Evolutionary conservation across 495 filamentous ascomycete genomes (phyloP).

Genomic region (Penicillium manginii): DNA sequence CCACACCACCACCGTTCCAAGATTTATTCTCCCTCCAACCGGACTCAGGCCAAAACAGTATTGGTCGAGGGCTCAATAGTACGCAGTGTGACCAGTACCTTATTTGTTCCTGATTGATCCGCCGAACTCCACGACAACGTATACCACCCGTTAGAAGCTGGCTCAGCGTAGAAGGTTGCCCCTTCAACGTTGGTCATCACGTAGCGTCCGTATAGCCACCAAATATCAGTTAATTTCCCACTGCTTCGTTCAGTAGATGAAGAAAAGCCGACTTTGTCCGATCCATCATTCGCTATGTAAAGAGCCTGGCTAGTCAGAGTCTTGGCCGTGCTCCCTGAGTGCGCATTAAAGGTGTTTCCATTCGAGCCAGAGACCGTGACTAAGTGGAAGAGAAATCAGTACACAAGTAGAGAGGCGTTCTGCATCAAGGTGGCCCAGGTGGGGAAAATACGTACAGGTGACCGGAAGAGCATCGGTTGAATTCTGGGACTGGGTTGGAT

Average conservation of each 20-base stretch:
- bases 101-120: slow-evolving; percentile 8
- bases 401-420: background rate
- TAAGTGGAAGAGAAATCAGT: background rate
- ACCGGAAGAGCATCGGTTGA: slow-evolving; percentile 9
- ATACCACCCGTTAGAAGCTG: slow-evolving; percentile 12
- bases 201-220: slow-evolving; percentile 22
- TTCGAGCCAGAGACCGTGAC: slow-evolving; percentile 3
- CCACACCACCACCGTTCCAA: background rate
- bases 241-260: background rate
- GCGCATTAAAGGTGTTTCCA: slow-evolving; percentile 15
- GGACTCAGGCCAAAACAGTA: slow-evolving; percentile 17
- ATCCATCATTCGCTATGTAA: slow-evolving; percentile 6
- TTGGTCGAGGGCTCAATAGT: slow-evolving; percentile 20
- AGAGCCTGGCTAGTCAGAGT: slow-evolving; percentile 7
- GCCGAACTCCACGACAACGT: slow-evolving; percentile 19
- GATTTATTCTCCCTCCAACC: background rate
- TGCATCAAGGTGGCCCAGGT: background rate
- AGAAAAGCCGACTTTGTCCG: slow-evolving; percentile 13
- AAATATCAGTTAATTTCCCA: slow-evolving; percentile 16
- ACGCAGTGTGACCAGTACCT: slow-evolving; percentile 16
- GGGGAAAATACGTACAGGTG: slow-evolving; percentile 13
- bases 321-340: slow-evolving; percentile 4
- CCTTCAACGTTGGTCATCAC: slow-evolving; percentile 16
- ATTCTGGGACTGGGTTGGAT: slow-evolving; percentile 9
- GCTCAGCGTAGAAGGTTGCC: slow-evolving; percentile 21